Base-by-base conservation (phyloP, 148 eudicot genomes). In the Hydrangea macrophylla region DNA sequence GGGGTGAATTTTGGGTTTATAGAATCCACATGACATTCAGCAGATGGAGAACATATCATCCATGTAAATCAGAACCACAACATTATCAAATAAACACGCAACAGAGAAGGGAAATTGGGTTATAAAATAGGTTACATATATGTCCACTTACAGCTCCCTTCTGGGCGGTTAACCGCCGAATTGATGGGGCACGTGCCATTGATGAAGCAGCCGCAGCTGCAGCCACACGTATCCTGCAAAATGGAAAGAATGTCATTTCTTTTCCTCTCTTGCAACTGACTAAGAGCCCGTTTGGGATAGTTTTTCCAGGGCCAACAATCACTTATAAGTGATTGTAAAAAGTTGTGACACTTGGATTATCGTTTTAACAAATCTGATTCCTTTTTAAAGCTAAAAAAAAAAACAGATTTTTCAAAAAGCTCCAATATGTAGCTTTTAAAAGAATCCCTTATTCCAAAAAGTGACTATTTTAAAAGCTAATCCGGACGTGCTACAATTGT, bases 141-240 rank as follows among this genome's bases (percentile, higher is more conserved):
- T 48, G 35, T 71, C 12, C 45, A 85, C 96, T 83, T 76, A 93
- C 98, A 62, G 80, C 61, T 60, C 69, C 86, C 69, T 92, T 92
- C 48, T 76, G 79, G 77, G 70, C 79, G 55, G 83, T 76, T 79
- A 90, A 64, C 79, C 96, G 85, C 65, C 95, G 78, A 75, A 72
- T 56, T 45, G 98, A 94, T 69, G 98, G 98, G 55, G 84, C 79
- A 2, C 98, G 95, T 11, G 97, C 92, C 68, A 94, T 44, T 31
- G 89, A 90, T 57, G 96, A 84, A 73, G 98, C 98, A 58, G 98
- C 98, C 53, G 98, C 98, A 65, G 90, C 98, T 54, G 98, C 98
- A 70, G 90, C 98, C 56, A 94, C 98, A 33, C 98, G 96, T 82
- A 94, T 90, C 86, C 98, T 94, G 86, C 77, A 79, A 64, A 70